Conservation (phyloP, 768 basidiomycete genomes). For the Tylopilus plumbeoviolaceoides region DNA sequence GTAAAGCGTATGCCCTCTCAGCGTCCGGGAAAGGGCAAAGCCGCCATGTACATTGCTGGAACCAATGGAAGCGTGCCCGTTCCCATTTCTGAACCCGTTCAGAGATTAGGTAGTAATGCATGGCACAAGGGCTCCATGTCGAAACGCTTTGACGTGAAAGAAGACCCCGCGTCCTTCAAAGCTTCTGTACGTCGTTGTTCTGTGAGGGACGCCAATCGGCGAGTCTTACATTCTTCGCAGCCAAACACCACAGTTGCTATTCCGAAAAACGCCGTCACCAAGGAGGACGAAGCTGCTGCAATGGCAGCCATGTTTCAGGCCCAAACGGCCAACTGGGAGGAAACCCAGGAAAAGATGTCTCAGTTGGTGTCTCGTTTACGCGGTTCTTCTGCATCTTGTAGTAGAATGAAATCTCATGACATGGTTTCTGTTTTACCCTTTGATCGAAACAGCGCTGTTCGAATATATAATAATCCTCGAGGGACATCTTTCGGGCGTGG, state of each 20-base stretch:
- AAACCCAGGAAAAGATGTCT: conserved; percentile 99
- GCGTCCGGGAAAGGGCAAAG: conserved; percentile 79
- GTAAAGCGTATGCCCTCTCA: conserved; percentile 85
- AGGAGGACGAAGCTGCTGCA: conserved; percentile 87
- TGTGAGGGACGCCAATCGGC: no score
- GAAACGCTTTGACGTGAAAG: conserved; percentile 86
- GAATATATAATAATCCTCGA: conserved; percentile 61
- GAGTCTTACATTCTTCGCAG: conserved; percentile 29
- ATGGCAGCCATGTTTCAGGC: conserved; percentile 99
- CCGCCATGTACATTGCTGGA: conserved; percentile 67
- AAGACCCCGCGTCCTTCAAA: conserved; percentile 42
- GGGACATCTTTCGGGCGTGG: conserved; percentile 61
- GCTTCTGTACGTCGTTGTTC: conserved; percentile 31
- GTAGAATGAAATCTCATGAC: conserved; percentile 74
- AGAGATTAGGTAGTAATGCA: conserved; percentile 34
- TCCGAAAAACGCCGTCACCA: conserved; percentile 42
- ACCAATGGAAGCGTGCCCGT: conserved; percentile 36
- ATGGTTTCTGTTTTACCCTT: conserved; percentile 40
- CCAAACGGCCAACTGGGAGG: conserved; percentile 93
- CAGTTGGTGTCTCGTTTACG: conserved; percentile 79
- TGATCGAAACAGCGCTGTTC: conserved; percentile 53
- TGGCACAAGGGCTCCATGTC: conserved; percentile 81
- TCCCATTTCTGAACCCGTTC: conserved; percentile 48
- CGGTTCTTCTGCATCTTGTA: conserved; percentile 57
- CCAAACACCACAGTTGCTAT: conserved; percentile 32